Percentiles rank a stretch among this genome's conserved stretches.
These are phyloP conservation scores for Camelina laxa DNA, from an alignment of 345 rosid genomes.

Conservation along the genomic window DNA sequence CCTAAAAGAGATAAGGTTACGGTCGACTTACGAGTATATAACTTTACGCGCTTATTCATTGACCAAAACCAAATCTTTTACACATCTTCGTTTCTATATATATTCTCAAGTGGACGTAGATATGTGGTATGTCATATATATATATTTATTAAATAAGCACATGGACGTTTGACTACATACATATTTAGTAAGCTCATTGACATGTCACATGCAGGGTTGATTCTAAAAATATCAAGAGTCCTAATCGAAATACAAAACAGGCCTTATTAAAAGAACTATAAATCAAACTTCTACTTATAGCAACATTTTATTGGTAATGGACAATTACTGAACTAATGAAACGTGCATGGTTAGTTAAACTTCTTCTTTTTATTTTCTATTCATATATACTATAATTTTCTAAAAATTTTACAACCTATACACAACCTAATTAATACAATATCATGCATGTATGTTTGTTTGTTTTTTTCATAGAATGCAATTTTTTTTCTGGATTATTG, in stretches of 20 bases:
- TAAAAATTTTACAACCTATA: background rate
- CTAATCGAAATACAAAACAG: background rate
- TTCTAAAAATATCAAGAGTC: background rate
- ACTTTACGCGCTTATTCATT: background rate
- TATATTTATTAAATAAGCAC: background rate
- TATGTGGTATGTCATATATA: background rate
- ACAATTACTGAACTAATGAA: background rate
- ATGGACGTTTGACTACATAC: background rate
- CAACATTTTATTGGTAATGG: background rate
- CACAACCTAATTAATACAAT: background rate
- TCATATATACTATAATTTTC: no score
- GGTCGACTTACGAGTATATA: background rate
- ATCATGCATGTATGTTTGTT: no score
- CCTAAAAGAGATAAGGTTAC: background rate
- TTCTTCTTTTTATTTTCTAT: background rate
- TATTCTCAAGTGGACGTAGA: constrained; percentile 6
- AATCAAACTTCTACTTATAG: background rate
- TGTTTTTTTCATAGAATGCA: no score
- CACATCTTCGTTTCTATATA: no score
- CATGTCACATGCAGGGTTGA: constrained; percentile 1
- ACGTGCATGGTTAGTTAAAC: background rate
- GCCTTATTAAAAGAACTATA: background rate
- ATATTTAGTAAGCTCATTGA: background rate
- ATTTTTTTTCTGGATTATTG: no score
- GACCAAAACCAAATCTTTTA: background rate